Evolutionary conservation across 2,329 filamentous ascomycete genomes (phyloP).

Genomic region (Gremmenia infestans): DNA sequence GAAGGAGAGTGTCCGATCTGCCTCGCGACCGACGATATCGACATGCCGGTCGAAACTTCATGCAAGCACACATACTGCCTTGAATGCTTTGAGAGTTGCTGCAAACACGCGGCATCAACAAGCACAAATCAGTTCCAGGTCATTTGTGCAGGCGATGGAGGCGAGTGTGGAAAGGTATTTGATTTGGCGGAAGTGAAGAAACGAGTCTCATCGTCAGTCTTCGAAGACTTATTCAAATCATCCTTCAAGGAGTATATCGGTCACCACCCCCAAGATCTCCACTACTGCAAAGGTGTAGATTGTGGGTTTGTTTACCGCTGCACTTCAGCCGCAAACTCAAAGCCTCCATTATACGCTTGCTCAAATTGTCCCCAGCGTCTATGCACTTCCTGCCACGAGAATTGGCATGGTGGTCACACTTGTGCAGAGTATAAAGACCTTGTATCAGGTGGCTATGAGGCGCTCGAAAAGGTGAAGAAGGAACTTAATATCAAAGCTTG

Average conservation of each 20-base stretch:
- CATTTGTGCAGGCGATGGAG: conserved; percentile 18
- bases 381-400: conserved; percentile 5
- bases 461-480: background rate
- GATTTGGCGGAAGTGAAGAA: conserved; percentile 18
- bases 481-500: background rate
- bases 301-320: background rate
- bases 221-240: background rate
- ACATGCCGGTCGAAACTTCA: conserved; percentile 16
- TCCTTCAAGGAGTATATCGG: background rate
- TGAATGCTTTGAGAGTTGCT: conserved; percentile 18
- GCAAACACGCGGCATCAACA: conserved; percentile 12
- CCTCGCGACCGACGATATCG: conserved; percentile 15
- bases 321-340: background rate
- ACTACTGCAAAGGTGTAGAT: background rate
- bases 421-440: conserved; percentile 8
- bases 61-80: conserved; percentile 22
- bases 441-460: conserved; percentile 3
- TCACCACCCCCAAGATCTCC: background rate
- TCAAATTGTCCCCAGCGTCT: background rate
- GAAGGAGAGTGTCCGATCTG: conserved; percentile 21
- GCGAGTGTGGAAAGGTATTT: conserved; percentile 18
- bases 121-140: conserved; percentile 16
- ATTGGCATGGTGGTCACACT: conserved; percentile 1
- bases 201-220: background rate
- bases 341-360: background rate